Evolutionary conservation across 768 basidiomycete genomes (phyloP).

Genomic region (Suillus variegatus): DNA sequence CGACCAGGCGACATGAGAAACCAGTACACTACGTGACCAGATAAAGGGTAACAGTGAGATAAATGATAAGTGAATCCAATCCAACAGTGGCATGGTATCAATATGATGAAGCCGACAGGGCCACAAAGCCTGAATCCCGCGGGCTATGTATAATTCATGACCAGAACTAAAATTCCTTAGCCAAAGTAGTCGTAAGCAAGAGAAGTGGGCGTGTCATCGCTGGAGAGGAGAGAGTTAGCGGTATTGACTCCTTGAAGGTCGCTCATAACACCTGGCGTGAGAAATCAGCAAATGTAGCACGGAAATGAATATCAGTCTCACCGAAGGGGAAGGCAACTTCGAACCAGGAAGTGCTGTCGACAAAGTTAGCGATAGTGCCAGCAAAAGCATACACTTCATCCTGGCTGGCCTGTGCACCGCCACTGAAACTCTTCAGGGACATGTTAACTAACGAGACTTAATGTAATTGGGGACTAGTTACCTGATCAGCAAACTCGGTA

Average conservation of each 20-base stretch:
- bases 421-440: conserved; percentile 51
- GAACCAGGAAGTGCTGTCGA: conserved; percentile 44
- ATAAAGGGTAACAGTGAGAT: conserved; percentile 8
- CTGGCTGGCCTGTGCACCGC: conserved; percentile 40
- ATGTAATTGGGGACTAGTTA: conserved; percentile 18
- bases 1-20: conserved; percentile 17
- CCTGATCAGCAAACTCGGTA: conserved; percentile 76
- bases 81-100: conserved; percentile 9
- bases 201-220: conserved; percentile 45
- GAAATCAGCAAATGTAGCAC: conserved; percentile 10
- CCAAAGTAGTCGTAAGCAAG: conserved; percentile 56
- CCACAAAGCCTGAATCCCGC: conserved; percentile 4
- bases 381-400: conserved; percentile 53
- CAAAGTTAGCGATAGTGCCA: conserved; percentile 40
- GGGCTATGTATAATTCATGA: background rate
- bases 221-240: conserved; percentile 51
- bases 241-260: conserved; percentile 58
- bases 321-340: conserved; percentile 60
- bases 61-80: conserved; percentile 20
- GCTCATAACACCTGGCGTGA: conserved; percentile 51
- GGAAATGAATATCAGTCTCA: conserved; percentile 31
- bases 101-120: conserved; percentile 7
- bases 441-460: conserved; percentile 6
- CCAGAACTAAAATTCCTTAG: conserved; percentile 10
- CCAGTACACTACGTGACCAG: conserved; percentile 19